phyloP scores from a whole-genome alignment of 495 filamentous ascomycete species.

The Neurospora intermedia region DNA sequence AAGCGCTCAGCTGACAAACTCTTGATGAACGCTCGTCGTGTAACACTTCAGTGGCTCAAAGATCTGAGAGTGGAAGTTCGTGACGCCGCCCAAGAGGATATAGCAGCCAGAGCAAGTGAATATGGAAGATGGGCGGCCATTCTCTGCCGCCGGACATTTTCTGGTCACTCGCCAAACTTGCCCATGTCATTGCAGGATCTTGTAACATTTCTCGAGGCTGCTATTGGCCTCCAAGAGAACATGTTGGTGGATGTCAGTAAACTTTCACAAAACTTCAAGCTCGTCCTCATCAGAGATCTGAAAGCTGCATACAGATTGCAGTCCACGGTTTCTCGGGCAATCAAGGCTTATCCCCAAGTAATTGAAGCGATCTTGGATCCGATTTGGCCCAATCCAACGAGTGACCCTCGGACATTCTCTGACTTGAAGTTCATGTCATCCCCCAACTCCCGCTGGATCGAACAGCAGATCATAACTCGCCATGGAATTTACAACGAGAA shows the following conservation, averaged over 20 bases:
- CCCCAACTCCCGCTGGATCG: neutral
- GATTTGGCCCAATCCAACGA: neutral
- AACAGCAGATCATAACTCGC: neutral
- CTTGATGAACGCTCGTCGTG: neutral
- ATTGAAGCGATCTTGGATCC: neutral
- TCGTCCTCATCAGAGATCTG: neutral
- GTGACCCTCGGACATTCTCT: neutral
- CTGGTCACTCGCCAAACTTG: neutral
- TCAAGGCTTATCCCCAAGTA: neutral
- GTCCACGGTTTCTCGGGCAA: neutral
- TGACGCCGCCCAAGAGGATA: neutral
- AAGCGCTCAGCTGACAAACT: neutral
- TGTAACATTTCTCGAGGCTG: neutral
- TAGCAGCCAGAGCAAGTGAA: neutral
- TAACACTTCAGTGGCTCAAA: neutral
- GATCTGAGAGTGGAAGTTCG: neutral
- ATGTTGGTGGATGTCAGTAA: neutral
- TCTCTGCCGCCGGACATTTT: constrained; percentile 4
- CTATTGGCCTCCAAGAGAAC: neutral
- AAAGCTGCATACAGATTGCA: neutral
- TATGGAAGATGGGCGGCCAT: constrained; percentile 2
- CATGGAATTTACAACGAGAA: neutral
- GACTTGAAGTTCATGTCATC: neutral
- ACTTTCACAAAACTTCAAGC: neutral
- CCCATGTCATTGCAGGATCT: neutral